A percentile compares a stretch with the other conserved stretches of the same genome.
Evolutionary conservation across 1,139 yeast genomes (phyloP).

Genomic region (Lodderomyces jiufengensis): DNA sequence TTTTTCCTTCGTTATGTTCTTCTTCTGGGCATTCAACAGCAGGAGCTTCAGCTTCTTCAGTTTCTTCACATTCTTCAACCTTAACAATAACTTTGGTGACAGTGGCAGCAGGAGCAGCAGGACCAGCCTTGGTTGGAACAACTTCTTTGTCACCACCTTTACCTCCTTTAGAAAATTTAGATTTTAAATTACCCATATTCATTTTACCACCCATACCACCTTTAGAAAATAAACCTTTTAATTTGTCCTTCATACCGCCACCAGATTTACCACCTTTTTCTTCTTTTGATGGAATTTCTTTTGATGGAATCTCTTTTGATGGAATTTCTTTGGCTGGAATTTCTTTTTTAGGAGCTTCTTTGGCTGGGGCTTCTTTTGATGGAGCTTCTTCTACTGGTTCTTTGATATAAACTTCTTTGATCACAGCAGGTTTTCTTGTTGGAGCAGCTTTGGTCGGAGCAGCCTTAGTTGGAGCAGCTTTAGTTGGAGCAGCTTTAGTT

Average conservation of each 20-base stretch:
- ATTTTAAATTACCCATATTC: slow-evolving; percentile 2
- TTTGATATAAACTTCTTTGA: too few species aligned
- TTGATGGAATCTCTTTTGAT: too few species aligned
- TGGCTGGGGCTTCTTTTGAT: not conserved
- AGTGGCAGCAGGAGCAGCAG: slow-evolving; percentile 1
- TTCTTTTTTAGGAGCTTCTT: not conserved
- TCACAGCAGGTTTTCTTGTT: too few species aligned
- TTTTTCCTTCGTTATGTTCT: not conserved
- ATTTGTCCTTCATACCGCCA: slow-evolving; percentile 5
- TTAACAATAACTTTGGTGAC: not conserved
- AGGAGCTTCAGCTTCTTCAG: slow-evolving; percentile 2
- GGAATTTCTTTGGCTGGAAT: too few species aligned
- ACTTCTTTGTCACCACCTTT: too few species aligned
- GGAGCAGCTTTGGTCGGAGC: not conserved
- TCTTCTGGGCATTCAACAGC: slow-evolving; percentile 3
- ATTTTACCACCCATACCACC: slow-evolving; percentile 3
- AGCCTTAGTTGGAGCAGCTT: too few species aligned
- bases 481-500: too few species aligned
- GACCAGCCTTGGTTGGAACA: not conserved
- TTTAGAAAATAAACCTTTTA: slow-evolving; percentile 3
- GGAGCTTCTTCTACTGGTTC: too few species aligned
- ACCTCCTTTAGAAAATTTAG: not conserved
- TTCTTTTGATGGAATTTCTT: too few species aligned
- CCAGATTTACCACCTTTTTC: slow-evolving; percentile 6
- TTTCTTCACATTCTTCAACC: not conserved